phyloP scores from a whole-genome alignment of 805 yeast genomes.

The Kuraishia floccosa region DNA sequence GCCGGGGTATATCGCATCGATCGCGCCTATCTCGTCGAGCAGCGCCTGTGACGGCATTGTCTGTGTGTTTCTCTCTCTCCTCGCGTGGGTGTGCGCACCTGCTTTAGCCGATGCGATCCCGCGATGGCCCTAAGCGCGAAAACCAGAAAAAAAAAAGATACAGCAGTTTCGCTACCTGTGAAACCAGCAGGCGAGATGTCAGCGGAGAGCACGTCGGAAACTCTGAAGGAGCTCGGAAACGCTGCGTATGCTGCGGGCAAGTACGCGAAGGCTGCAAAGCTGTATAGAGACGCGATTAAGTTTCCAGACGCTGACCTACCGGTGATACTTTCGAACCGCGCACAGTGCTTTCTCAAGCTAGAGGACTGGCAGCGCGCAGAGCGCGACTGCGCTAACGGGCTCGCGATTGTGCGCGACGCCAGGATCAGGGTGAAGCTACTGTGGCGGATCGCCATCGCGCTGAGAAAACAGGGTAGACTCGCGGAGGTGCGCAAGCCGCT shows the following conservation, averaged over 20 bases:
- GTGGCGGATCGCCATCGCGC: constrained; percentile 38
- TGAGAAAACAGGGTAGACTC: constrained; percentile 15
- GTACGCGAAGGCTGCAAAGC: constrained; percentile 36
- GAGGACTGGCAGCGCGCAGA: constrained; percentile 36
- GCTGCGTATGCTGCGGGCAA: constrained; percentile 32
- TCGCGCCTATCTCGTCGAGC: constrained; percentile 66
- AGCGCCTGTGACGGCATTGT: constrained; percentile 33
- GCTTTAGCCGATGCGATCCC: too few species aligned
- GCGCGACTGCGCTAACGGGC: constrained; percentile 37
- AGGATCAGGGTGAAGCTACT: constrained; percentile 33
- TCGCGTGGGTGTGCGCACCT: too few species aligned
- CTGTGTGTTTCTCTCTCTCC: too few species aligned
- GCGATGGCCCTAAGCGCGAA: too few species aligned
- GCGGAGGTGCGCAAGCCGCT: constrained; percentile 19
- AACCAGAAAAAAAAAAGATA: too few species aligned
- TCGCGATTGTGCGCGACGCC: constrained; percentile 14
- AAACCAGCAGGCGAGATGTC: too few species aligned
- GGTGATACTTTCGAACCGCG: constrained; percentile 53
- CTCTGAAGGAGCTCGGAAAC: constrained; percentile 38
- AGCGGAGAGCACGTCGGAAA: too few species aligned
- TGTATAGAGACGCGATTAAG: constrained; percentile 45
- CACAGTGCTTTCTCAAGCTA: constrained; percentile 50
- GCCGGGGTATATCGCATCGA: constrained; percentile 81
- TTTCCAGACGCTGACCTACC: constrained; percentile 34
- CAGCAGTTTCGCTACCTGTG: too few species aligned